These are phyloP conservation scores for Quambalaria eucalypti DNA, from an alignment of 1,284 basidiomycete species.

Conservation along the genomic window DNA sequence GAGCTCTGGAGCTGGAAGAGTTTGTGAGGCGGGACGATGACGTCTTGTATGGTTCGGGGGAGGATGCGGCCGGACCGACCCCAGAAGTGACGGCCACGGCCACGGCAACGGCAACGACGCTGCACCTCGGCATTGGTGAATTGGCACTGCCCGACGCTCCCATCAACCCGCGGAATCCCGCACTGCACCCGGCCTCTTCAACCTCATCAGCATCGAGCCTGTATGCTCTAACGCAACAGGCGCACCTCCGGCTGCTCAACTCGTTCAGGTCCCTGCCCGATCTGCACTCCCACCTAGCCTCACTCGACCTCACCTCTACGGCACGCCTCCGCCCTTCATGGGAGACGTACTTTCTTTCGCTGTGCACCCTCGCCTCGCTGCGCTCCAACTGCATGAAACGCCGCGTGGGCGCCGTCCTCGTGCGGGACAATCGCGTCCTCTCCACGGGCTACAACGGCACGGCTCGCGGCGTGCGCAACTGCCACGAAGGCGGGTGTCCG, in stretches of 20 bases:
- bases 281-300: constrained; percentile 60
- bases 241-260: constrained; percentile 66
- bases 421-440: constrained; percentile 60
- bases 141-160: background rate
- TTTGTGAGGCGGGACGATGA: constrained; percentile 38
- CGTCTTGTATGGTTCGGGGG: constrained; percentile 17
- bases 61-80: background rate
- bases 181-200: no score
- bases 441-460: constrained; percentile 99
- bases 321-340: constrained; percentile 58
- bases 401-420: constrained; percentile 82
- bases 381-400: constrained; percentile 69
- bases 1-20: constrained; percentile 19
- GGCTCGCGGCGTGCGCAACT: constrained; percentile 63
- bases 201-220: constrained; percentile 13
- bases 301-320: constrained; percentile 66
- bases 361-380: constrained; percentile 40
- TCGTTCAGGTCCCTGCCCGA: constrained; percentile 55
- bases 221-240: constrained; percentile 13
- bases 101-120: background rate
- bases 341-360: constrained; percentile 45
- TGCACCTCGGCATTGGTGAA: background rate
- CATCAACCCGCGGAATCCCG: background rate
- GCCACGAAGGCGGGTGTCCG: constrained; percentile 44
- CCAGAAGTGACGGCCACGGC: background rate